Evolutionary conservation across 257 asterid species (phyloP).

Genomic region (Primulina eburnea): DNA sequence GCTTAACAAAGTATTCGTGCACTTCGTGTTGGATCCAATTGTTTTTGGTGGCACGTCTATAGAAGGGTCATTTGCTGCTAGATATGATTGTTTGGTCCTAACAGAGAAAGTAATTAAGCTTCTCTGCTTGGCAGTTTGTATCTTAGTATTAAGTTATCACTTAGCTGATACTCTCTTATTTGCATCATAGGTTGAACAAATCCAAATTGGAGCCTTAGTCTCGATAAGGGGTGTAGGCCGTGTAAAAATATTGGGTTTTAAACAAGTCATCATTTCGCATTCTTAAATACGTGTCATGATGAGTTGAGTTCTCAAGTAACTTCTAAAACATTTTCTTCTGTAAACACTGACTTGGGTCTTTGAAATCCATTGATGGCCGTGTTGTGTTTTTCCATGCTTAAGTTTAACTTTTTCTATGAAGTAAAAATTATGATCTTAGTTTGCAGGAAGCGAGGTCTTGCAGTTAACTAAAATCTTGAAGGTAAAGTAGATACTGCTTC

Average conservation of each 20-base stretch:
- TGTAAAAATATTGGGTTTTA: slow-evolving; percentile 53
- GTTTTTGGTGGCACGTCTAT: slow-evolving; percentile 44
- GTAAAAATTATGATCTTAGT: not conserved
- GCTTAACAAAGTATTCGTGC: slow-evolving; percentile 58
- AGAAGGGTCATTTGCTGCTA: slow-evolving; percentile 74
- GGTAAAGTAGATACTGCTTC: not conserved
- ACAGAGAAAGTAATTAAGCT: slow-evolving; percentile 77
- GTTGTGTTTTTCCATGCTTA: not conserved
- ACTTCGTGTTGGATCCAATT: slow-evolving; percentile 72
- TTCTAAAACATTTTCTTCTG: not conserved
- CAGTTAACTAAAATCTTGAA: not conserved
- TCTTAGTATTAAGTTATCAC: not conserved
- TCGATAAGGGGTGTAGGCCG: slow-evolving; percentile 76
- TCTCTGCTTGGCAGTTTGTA: slow-evolving; percentile 15
- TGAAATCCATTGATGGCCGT: not conserved
- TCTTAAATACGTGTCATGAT: not conserved
- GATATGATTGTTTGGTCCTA: slow-evolving; percentile 66
- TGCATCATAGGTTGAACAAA: slow-evolving; percentile 55
- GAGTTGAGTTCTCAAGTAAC: slow-evolving; percentile 3
- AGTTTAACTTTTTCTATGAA: not conserved
- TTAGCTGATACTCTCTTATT: slow-evolving; percentile 19
- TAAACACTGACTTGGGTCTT: not conserved
- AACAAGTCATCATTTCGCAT: slow-evolving; percentile 33
- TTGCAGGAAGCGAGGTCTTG: not conserved
- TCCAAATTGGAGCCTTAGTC: slow-evolving; percentile 73